Evolutionary conservation across 192 early-diverging fungal genomes (phyloP).

Genomic region (Mortierella antarctica): DNA sequence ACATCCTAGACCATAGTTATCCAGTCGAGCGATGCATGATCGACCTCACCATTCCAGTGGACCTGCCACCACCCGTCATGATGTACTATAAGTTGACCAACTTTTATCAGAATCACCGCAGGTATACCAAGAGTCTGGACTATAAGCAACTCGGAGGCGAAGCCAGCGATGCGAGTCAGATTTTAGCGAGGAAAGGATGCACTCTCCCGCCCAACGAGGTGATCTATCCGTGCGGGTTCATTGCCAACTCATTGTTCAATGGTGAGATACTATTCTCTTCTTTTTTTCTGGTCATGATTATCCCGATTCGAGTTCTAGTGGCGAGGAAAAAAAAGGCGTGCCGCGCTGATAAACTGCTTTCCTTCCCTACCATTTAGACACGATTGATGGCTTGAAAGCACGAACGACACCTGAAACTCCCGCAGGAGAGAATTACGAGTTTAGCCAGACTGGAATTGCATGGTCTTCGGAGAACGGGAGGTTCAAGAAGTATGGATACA

Average conservation of each 20-base stretch:
- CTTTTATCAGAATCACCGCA: slow-evolving; percentile 99
- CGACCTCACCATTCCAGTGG: slow-evolving; percentile 70
- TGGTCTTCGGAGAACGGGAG: slow-evolving; percentile 83
- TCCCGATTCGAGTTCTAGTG: neutral
- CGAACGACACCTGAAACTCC: neutral
- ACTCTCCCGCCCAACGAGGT: slow-evolving; percentile 70
- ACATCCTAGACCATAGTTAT: slow-evolving; percentile 10
- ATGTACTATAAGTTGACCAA: slow-evolving; percentile 95
- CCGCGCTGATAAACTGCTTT: neutral
- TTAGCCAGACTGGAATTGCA: slow-evolving; percentile 78
- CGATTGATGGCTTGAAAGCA: slow-evolving; percentile 34
- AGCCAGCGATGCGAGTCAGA: slow-evolving; percentile 38
- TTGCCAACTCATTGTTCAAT: slow-evolving; percentile 97
- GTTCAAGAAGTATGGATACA: slow-evolving; percentile 69
- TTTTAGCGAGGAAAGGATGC: slow-evolving; percentile 58
- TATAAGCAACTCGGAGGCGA: slow-evolving; percentile 85
- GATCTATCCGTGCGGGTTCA: slow-evolving; percentile 97
- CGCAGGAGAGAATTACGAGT: slow-evolving; percentile 53
- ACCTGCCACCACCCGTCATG: slow-evolving; percentile 83
- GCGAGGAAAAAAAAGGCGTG: neutral
- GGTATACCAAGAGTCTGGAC: slow-evolving; percentile 93
- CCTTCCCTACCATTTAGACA: slow-evolving; percentile 18
- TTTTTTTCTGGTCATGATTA: neutral
- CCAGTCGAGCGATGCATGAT: slow-evolving; percentile 71
- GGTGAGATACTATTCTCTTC: slow-evolving; percentile 53